Base-by-base conservation (phyloP, 345 rosid genomes). In the Barbarea vulgaris region DNA sequence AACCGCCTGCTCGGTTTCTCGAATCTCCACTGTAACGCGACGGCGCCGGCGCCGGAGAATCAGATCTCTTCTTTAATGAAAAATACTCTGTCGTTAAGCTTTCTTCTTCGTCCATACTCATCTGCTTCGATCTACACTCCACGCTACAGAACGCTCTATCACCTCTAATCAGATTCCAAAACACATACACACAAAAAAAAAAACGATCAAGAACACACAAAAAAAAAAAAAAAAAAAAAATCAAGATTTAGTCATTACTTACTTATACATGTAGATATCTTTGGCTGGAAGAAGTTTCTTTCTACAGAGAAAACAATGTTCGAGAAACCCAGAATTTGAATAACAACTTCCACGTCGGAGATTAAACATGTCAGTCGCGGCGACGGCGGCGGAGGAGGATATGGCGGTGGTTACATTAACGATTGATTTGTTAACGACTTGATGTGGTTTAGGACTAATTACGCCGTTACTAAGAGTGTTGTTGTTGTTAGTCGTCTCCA, bases 191-290 rank as follows among this genome's bases (percentile, higher is more conserved):
- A 28, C 2, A 22, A 27, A 39, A 14, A 44, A 50, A 52, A 52
- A 22, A 36, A 7, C 17, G 36, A 68, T 19, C 64, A 11, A 66
- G 50, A 39, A 54, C 13, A 14, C 3, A 9, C n/a, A n/a, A n/a
- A n/a, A n/a, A n/a, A n/a, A n/a, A n/a, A n/a, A n/a, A n/a, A n/a
- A n/a, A n/a, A 56, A 10, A 70, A 11, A 42, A 62, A 24, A 68
- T 4, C 9, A 6, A 7, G 17, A 28, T 34, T 59, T 13, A 3
- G 30, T 28, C n/a, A 1, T 14, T 7, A 24, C 86, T 84, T 86
- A 93, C 97, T 87, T 91, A 84, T 93, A 93, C 98, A 91, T 93
- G 90, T 91, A 93, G 85, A 93, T 91, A 81, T 93, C 98, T 22
- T 84, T 89, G 4, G 82, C 91, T 1, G 86, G 90, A 53, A 81